These are phyloP conservation scores for Xerocomus potaroensis DNA, from an alignment of 768 basidiomycete species.

Conservation along the genomic window DNA sequence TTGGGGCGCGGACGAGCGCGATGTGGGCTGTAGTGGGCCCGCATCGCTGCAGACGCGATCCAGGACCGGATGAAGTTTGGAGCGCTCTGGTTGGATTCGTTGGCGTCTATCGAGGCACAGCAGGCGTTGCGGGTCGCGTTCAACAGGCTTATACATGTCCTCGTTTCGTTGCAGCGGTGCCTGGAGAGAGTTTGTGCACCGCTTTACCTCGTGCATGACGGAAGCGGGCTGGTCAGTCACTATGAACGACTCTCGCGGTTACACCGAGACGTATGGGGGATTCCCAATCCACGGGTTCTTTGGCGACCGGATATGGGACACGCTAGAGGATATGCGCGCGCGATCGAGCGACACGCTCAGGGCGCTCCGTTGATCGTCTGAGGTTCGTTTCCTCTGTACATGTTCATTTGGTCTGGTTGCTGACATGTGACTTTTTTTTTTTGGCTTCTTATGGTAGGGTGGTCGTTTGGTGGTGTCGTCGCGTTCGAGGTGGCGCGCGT, in stretches of 20 bases:
- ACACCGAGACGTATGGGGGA: conserved; percentile 54
- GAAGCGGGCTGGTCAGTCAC: conserved; percentile 57
- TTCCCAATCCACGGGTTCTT: conserved; percentile 50
- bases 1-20: conserved; percentile 1
- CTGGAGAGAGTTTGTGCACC: conserved; percentile 28
- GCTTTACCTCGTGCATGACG: conserved; percentile 69
- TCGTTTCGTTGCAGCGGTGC: conserved; percentile 38
- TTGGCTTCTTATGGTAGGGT: too few species aligned
- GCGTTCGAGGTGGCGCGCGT: conserved; percentile 62
- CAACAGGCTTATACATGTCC: conserved; percentile 39
- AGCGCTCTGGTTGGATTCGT: conserved; percentile 56
- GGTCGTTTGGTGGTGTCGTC: conserved; percentile 75
- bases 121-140: conserved; percentile 43
- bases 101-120: conserved; percentile 59
- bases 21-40: conserved; percentile 13
- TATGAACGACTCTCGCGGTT: conserved; percentile 45
- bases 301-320: conserved; percentile 42
- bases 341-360: conserved; percentile 32
- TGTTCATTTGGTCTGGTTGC: background rate
- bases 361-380: conserved; percentile 48
- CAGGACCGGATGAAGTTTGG: conserved; percentile 27
- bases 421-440: background rate
- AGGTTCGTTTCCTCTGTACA: conserved; percentile 36
- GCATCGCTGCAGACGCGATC: conserved; percentile 39
- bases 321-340: conserved; percentile 40